Conservation (phyloP, 306 rosid species). For the Echinosophora koreensis region DNA sequence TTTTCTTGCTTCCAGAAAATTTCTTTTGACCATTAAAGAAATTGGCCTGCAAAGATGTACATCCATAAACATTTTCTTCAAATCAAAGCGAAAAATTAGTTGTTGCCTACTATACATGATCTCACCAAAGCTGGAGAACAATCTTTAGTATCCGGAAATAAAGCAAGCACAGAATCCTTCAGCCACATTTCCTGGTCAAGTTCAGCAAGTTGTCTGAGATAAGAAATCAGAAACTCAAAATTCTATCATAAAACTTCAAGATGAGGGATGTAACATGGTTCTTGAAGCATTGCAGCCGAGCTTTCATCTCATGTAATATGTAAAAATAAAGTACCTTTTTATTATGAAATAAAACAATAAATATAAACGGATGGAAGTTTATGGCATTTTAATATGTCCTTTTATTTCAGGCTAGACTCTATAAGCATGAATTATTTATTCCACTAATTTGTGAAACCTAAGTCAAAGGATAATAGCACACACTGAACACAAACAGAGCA, state of each 20-base stretch:
- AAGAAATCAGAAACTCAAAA: slow-evolving; percentile 54
- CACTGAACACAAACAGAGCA: neutral
- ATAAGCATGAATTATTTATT: slow-evolving; percentile 27
- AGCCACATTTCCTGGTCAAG: slow-evolving; percentile 92
- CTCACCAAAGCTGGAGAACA: slow-evolving; percentile 87
- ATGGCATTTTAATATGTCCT: neutral
- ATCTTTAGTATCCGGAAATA: slow-evolving; percentile 80
- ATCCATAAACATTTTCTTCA: slow-evolving; percentile 35
- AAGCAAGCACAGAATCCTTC: slow-evolving; percentile 80
- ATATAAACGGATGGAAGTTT: neutral
- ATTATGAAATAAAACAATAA: neutral
- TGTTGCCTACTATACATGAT: slow-evolving; percentile 46
- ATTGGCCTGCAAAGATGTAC: slow-evolving; percentile 68
- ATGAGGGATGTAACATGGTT: slow-evolving; percentile 43
- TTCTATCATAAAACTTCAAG: slow-evolving; percentile 42
- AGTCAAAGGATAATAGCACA: neutral
- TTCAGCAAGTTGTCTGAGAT: slow-evolving; percentile 62
- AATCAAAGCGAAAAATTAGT: slow-evolving; percentile 39
- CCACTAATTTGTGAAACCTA: slow-evolving; percentile 27
- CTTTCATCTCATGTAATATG: slow-evolving; percentile 21
- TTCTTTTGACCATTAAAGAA: slow-evolving; percentile 79
- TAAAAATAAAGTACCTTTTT: slow-evolving; percentile 22
- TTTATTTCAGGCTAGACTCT: slow-evolving; percentile 36
- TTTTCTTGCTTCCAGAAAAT: slow-evolving; percentile 63
- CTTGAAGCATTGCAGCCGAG: slow-evolving; percentile 28